These are phyloP conservation scores for Leccinellum luteum DNA, from an alignment of 768 basidiomycete species.

Conservation along the genomic window DNA sequence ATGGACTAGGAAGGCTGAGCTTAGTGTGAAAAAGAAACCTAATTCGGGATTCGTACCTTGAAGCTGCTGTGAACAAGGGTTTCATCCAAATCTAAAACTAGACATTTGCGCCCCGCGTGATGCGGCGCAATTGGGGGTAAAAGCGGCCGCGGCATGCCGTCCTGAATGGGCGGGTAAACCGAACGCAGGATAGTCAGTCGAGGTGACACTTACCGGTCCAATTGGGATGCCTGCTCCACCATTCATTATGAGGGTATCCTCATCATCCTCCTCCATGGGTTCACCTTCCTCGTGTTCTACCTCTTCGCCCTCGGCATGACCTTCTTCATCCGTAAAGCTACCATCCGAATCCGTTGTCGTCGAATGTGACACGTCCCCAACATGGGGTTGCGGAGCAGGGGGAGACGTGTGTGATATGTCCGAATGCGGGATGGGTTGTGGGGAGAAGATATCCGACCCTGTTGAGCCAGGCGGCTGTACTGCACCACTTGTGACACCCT, in stretches of 20 bases:
- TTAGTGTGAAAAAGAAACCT: neutral
- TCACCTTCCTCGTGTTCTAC: slow-evolving; percentile 59
- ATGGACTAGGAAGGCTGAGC: slow-evolving; percentile 62
- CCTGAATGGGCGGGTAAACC: slow-evolving; percentile 42
- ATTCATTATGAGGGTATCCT: slow-evolving; percentile 82
- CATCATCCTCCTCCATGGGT: slow-evolving; percentile 77
- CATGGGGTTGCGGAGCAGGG: slow-evolving; percentile 27
- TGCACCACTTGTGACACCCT: slow-evolving; percentile 85
- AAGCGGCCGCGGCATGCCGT: slow-evolving; percentile 85
- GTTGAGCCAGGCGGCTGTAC: slow-evolving; percentile 89
- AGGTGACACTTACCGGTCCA: slow-evolving; percentile 67
- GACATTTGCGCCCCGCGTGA: slow-evolving; percentile 87
- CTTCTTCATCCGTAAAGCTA: slow-evolving; percentile 60
- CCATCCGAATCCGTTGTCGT: slow-evolving; percentile 33
- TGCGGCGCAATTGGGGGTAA: slow-evolving; percentile 79
- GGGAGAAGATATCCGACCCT: slow-evolving; percentile 38
- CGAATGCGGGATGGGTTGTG: slow-evolving; percentile 23
- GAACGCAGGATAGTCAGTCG: neutral
- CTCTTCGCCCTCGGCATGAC: slow-evolving; percentile 67
- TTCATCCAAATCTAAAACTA: slow-evolving; percentile 96
- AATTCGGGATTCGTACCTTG: slow-evolving; percentile 59
- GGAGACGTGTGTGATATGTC: slow-evolving; percentile 23
- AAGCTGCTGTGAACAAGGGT: slow-evolving; percentile 97
- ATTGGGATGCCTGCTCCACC: slow-evolving; percentile 95
- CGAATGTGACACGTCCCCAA: slow-evolving; percentile 31